These are phyloP conservation scores for Wickerhamomyces sp. DNA, from an alignment of 1,139 yeast species.

Conservation along the genomic window DNA sequence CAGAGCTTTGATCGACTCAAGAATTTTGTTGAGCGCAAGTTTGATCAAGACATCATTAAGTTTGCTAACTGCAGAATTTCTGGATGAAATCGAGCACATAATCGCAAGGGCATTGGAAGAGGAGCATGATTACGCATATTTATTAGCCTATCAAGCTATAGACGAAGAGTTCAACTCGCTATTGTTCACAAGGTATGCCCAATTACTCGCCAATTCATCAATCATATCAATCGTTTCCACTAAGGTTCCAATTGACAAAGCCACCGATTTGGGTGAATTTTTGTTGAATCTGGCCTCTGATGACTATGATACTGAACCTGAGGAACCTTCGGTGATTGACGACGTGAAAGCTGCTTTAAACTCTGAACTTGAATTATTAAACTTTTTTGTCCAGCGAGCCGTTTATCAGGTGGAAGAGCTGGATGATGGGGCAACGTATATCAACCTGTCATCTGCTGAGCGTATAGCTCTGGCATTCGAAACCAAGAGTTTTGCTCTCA, in stretches of 20 bases:
- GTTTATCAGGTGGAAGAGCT: slow-evolving; percentile 28
- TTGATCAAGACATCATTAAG: slow-evolving; percentile 7
- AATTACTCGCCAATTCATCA: slow-evolving; percentile 14
- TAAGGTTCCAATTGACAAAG: slow-evolving; percentile 6
- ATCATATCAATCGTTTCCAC: slow-evolving; percentile 7
- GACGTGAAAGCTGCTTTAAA: slow-evolving; percentile 7
- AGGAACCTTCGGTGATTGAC: slow-evolving; percentile 8
- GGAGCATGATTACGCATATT: slow-evolving; percentile 21
- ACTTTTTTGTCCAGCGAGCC: slow-evolving; percentile 27
- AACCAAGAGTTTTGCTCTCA: slow-evolving; percentile 38
- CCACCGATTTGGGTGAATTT: slow-evolving; percentile 11
- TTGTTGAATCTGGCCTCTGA: slow-evolving; percentile 10
- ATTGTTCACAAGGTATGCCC: slow-evolving; percentile 18
- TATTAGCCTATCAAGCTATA: slow-evolving; percentile 19
- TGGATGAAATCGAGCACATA: slow-evolving; percentile 15
- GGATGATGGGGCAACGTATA: slow-evolving; percentile 40
- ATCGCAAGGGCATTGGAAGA: slow-evolving; percentile 16
- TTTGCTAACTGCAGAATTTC: slow-evolving; percentile 11
- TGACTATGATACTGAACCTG: slow-evolving; percentile 20
- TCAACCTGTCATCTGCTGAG: slow-evolving; percentile 32
- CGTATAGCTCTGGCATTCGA: slow-evolving; percentile 36
- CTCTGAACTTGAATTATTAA: slow-evolving; percentile 19
- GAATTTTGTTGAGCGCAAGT: neutral
- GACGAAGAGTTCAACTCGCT: slow-evolving; percentile 23
- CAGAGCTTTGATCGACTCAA: slow-evolving; percentile 13